Percentiles rank a stretch among this genome's conserved stretches.
These are phyloP conservation scores for Domatiomyces globalis DNA, from an alignment of 2,329 filamentous ascomycete species.

Conservation along the genomic window DNA sequence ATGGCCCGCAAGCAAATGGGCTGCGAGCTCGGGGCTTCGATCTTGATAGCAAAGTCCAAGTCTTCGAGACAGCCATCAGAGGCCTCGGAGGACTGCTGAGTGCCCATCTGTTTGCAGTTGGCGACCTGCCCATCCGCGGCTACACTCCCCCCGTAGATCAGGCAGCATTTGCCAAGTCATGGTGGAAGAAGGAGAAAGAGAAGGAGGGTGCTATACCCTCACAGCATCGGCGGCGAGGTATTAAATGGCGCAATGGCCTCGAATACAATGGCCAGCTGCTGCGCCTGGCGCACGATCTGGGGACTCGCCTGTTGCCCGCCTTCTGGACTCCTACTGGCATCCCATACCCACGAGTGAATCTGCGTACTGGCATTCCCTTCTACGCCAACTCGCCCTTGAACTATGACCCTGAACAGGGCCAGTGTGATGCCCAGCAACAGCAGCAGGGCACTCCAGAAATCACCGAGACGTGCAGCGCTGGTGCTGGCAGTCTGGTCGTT, in stretches of 20 bases:
- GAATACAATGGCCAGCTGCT: constrained; percentile 80
- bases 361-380: constrained; percentile 81
- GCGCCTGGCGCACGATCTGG: constrained; percentile 76
- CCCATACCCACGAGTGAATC: constrained; percentile 86
- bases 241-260: constrained; percentile 63
- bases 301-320: constrained; percentile 69
- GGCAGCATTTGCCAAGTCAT: constrained; percentile 26
- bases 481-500: constrained; percentile 85
- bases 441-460: constrained; percentile 46
- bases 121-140: constrained; percentile 71
- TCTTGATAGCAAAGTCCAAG: constrained; percentile 92
- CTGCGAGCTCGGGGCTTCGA: constrained; percentile 70
- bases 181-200: constrained; percentile 26
- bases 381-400: constrained; percentile 77
- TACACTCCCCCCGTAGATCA: constrained; percentile 45
- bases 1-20: constrained; percentile 54
- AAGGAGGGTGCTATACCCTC: neutral
- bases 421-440: constrained; percentile 11
- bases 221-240: constrained; percentile 24
- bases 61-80: constrained; percentile 94
- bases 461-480: constrained; percentile 92
- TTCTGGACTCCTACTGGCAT: constrained; percentile 85
- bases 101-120: constrained; percentile 83
- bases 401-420: constrained; percentile 4
- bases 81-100: constrained; percentile 83